A percentile compares a stretch with the other conserved stretches of the same genome.
Evolutionary conservation across 1,284 basidiomycete genomes (phyloP).

Genomic region (Boletus smithii): DNA sequence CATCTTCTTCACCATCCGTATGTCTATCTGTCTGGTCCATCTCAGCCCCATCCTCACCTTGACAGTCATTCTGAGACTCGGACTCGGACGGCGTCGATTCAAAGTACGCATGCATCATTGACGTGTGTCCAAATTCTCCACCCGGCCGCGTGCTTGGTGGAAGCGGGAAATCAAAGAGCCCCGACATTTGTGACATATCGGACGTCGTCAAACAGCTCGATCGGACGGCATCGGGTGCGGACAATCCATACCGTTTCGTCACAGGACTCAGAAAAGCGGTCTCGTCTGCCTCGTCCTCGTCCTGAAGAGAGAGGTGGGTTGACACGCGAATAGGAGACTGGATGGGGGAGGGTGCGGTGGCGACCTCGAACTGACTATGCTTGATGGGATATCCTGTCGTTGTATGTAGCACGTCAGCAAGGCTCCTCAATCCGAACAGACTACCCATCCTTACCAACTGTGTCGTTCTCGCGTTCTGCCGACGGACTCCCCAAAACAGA

Average conservation of each 20-base stretch:
- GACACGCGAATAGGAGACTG: conserved; percentile 19
- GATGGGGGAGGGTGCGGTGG: conserved; percentile 12
- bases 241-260: conserved; percentile 29
- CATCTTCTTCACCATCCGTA: conserved; percentile 1
- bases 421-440: conserved; percentile 7
- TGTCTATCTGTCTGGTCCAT: background rate
- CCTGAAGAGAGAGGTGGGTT: conserved; percentile 24
- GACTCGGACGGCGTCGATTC: conserved; percentile 25
- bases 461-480: conserved; percentile 43
- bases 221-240: conserved; percentile 46
- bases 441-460: conserved; percentile 40
- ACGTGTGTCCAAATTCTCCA: conserved; percentile 37
- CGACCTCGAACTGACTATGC: conserved; percentile 17
- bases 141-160: conserved; percentile 44
- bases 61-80: background rate
- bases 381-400: conserved; percentile 28
- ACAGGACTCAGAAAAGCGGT: conserved; percentile 10
- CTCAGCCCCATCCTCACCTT: background rate
- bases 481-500: conserved; percentile 42
- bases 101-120: conserved; percentile 46
- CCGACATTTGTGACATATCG: conserved; percentile 58
- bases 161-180: conserved; percentile 70
- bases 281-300: conserved; percentile 8
- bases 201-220: conserved; percentile 69
- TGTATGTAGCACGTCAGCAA: conserved; percentile 12